These are phyloP conservation scores for Neurospora intermedia DNA, from an alignment of 495 filamentous ascomycete species.

Conservation along the genomic window DNA sequence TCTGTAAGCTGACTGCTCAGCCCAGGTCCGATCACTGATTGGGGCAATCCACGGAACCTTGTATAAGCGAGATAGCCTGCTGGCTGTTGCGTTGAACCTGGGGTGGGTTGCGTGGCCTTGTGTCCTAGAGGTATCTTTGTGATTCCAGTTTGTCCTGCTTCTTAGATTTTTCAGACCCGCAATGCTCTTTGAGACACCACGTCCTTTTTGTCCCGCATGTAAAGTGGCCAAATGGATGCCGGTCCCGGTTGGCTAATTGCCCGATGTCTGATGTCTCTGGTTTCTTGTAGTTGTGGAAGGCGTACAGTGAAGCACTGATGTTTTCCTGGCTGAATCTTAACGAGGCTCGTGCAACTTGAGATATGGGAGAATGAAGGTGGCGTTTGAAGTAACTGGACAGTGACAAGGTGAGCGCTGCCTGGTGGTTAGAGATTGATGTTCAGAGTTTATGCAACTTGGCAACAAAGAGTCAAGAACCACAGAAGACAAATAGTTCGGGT, in stretches of 20 bases:
- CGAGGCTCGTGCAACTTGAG: slow-evolving; percentile 14
- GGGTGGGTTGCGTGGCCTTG: neutral
- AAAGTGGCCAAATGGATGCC: neutral
- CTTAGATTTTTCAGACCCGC: neutral
- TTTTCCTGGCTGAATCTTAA: slow-evolving; percentile 1
- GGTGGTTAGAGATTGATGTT: neutral
- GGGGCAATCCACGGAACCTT: neutral
- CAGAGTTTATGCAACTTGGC: neutral
- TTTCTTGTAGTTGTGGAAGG: neutral
- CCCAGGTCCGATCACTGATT: neutral
- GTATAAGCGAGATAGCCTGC: neutral
- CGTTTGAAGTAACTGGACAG: neutral
- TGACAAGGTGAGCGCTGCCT: slow-evolving; percentile 2
- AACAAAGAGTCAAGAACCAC: neutral
- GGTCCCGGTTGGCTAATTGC: neutral
- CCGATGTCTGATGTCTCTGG: neutral
- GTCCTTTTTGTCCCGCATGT: neutral
- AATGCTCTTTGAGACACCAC: neutral
- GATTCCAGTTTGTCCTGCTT: neutral
- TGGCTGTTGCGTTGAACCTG: neutral
- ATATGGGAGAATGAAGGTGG: neutral
- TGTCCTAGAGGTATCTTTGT: neutral
- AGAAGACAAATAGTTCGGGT: neutral
- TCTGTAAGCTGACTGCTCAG: neutral
- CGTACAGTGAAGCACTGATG: neutral